These are phyloP conservation scores for Gymnopilus junonius DNA, from an alignment of 768 basidiomycete species.

Conservation along the genomic window DNA sequence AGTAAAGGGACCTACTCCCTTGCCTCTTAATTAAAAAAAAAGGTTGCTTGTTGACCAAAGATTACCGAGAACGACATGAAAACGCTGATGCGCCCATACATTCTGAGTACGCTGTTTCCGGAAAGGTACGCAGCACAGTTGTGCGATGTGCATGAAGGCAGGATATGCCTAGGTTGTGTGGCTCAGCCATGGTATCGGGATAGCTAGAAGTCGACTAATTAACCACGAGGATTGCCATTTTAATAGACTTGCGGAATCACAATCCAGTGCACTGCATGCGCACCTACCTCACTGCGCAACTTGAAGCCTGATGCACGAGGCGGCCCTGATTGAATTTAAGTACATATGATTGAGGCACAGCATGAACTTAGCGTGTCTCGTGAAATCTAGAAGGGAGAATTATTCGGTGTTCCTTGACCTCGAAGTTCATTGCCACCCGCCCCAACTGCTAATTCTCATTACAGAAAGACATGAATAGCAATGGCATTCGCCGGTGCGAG, in stretches of 20 bases:
- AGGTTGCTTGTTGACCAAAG: neutral
- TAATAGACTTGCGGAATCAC: constrained; percentile 10
- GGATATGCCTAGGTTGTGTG: neutral
- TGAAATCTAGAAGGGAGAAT: neutral
- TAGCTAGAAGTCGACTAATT: neutral
- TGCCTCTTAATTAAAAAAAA: neutral
- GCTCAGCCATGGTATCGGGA: neutral
- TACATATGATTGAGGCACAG: neutral
- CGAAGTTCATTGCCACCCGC: neutral
- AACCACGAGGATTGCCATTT: constrained; percentile 5
- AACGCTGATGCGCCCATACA: neutral
- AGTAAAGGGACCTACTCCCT: constrained; percentile 1
- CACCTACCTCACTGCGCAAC: constrained; percentile 4
- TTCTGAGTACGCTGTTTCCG: neutral
- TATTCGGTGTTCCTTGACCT: neutral
- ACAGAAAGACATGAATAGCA: neutral
- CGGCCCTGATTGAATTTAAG: neutral
- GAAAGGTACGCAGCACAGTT: neutral
- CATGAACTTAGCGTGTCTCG: neutral
- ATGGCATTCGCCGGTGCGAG: neutral
- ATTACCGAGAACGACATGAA: neutral
- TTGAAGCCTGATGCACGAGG: neutral
- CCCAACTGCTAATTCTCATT: neutral
- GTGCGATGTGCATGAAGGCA: neutral
- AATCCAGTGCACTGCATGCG: constrained; percentile 11